These are phyloP conservation scores for Salix dunnii DNA, from an alignment of 345 rosid genomes.

Conservation along the genomic window DNA sequence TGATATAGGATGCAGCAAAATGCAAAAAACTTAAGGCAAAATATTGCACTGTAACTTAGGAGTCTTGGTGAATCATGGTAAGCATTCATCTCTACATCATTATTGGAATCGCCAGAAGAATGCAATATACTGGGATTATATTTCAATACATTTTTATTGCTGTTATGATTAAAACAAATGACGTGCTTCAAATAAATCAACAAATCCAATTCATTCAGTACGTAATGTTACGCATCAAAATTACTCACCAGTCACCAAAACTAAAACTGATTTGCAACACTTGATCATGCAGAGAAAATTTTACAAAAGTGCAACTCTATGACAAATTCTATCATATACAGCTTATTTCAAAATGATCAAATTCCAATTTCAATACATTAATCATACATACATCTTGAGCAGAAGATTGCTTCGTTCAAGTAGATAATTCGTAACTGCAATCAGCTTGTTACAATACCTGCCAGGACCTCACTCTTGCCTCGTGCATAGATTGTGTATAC, in stretches of 20 bases:
- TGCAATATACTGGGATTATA: not conserved
- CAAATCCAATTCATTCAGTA: not conserved
- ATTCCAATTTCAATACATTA: slow-evolving; percentile 21
- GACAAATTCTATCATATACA: slow-evolving; percentile 26
- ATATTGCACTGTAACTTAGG: not conserved
- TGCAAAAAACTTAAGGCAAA: not conserved
- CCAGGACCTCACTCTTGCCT: slow-evolving; percentile 84
- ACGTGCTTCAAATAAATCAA: not conserved
- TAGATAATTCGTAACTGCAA: slow-evolving; percentile 5
- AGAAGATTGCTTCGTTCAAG: slow-evolving; percentile 3
- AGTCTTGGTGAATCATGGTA: not conserved
- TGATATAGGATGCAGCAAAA: not conserved
- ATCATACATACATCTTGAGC: not conserved
- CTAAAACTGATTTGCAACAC: not conserved
- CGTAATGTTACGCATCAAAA: not conserved
- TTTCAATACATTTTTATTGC: not conserved
- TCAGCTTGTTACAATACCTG: slow-evolving; percentile 82
- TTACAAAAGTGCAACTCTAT: not conserved
- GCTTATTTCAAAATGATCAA: slow-evolving; percentile 5
- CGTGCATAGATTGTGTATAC: slow-evolving; percentile 88
- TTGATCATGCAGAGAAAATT: slow-evolving; percentile 1
- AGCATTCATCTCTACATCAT: not conserved
- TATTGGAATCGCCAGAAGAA: not conserved
- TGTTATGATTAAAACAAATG: not conserved
- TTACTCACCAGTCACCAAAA: not conserved